These are phyloP conservation scores for Artomyces pyxidatus DNA, from an alignment of 768 basidiomycete genomes.

Conservation along the genomic window DNA sequence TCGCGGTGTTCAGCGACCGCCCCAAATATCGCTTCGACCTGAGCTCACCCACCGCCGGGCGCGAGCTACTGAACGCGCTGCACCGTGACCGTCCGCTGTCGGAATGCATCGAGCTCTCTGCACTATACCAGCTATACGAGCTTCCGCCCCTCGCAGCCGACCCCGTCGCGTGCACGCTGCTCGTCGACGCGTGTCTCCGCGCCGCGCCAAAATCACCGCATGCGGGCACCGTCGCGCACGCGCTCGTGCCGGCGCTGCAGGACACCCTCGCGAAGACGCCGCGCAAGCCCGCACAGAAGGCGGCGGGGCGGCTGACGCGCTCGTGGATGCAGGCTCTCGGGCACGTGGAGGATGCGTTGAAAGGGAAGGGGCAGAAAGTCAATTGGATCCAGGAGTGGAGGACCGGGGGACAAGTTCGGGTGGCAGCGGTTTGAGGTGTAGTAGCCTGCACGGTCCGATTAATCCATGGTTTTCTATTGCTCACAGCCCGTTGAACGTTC, in stretches of 20 bases:
- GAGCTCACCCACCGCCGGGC: constrained; percentile 39
- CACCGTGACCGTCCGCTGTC: constrained; percentile 39
- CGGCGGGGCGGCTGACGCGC: constrained; percentile 22
- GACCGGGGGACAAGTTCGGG: no score
- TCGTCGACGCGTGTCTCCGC: constrained; percentile 47
- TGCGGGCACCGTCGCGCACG: constrained; percentile 31
- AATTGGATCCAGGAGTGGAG: constrained; percentile 23
- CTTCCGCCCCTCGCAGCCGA: constrained; percentile 49
- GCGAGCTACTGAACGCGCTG: constrained; percentile 49
- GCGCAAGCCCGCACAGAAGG: constrained; percentile 8
- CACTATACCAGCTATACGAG: constrained; percentile 46
- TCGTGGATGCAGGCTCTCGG: constrained; percentile 25
- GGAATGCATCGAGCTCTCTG: constrained; percentile 39
- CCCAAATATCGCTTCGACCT: constrained; percentile 52
- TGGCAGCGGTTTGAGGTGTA: no score
- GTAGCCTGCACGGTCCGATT: no score
- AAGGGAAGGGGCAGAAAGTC: constrained; percentile 20
- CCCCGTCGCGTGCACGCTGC: constrained; percentile 46
- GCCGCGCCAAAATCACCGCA: constrained; percentile 25
- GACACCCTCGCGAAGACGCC: constrained; percentile 20
- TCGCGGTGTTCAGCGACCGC: constrained; percentile 54
- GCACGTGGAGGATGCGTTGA: constrained; percentile 28
- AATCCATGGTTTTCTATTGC: no score
- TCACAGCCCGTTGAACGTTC: no score
- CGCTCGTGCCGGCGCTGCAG: constrained; percentile 35